phyloP scores from a whole-genome alignment of 768 basidiomycete species.

The Kwoniella bestiolae region DNA sequence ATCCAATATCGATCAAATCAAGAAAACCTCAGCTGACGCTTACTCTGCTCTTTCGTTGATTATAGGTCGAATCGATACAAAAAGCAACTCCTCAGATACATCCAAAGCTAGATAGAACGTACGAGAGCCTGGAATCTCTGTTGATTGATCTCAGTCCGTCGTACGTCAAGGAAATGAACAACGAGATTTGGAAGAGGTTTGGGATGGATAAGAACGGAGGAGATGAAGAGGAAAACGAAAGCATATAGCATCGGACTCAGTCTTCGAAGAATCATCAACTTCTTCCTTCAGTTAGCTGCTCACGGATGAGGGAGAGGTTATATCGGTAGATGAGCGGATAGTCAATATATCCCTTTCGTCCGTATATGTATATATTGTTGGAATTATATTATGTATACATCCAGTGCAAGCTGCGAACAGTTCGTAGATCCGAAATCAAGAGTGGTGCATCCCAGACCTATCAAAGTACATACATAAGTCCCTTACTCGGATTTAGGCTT shows the following conservation, averaged over 20 bases:
- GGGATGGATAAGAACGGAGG: constrained; percentile 15
- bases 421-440: neutral
- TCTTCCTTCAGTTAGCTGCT: too few relatives aligned
- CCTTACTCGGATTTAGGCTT: constrained; percentile 24
- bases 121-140: constrained; percentile 41
- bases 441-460: constrained; percentile 1
- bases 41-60: neutral
- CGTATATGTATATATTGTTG: too few relatives aligned
- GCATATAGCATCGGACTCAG: too few relatives aligned
- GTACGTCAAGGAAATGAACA: constrained; percentile 43
- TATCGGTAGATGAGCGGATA: too few relatives aligned
- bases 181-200: constrained; percentile 40
- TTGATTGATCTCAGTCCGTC: constrained; percentile 39
- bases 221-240: neutral
- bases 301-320: too few relatives aligned
- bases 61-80: constrained; percentile 10
- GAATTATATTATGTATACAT: too few relatives aligned
- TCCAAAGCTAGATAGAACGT: constrained; percentile 31
- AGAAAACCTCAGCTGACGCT: too few relatives aligned
- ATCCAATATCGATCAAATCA: too few relatives aligned
- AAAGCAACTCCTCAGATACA: constrained; percentile 1
- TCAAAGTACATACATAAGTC: constrained; percentile 1
- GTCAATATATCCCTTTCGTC: constrained; percentile 1
- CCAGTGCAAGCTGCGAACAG: neutral
- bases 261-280: too few relatives aligned